Evolutionary conservation across 345 rosid genomes (phyloP).

Genomic region (Punica granatum): DNA sequence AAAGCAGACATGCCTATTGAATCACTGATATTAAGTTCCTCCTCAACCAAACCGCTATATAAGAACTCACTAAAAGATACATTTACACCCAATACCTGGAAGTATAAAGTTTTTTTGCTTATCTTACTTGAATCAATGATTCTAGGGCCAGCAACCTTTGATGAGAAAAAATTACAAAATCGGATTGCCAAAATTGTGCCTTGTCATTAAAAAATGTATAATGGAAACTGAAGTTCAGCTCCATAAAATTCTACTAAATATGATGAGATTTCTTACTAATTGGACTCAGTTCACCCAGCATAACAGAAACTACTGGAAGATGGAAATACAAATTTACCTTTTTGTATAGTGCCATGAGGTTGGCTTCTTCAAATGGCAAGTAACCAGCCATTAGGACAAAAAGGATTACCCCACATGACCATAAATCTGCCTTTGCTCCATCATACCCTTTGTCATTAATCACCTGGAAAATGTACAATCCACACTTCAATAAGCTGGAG

Average conservation of each 20-base stretch:
- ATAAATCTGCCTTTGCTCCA: constrained; percentile 88
- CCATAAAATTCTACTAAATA: too few relatives aligned
- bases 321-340: constrained; percentile 30
- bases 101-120: background rate
- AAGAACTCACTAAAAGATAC: background rate
- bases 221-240: too few relatives aligned
- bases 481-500: background rate
- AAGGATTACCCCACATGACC: constrained; percentile 88
- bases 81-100: background rate
- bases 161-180: too few relatives aligned
- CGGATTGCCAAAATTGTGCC: too few relatives aligned
- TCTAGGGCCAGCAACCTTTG: too few relatives aligned
- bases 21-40: background rate
- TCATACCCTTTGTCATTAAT: constrained; percentile 88
- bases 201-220: too few relatives aligned
- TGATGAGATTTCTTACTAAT: too few relatives aligned
- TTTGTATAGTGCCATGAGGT: constrained; percentile 54
- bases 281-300: too few relatives aligned
- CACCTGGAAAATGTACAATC: constrained; percentile 38
- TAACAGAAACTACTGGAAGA: constrained; percentile 3
- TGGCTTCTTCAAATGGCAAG: constrained; percentile 85
- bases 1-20: background rate
- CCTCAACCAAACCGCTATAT: background rate
- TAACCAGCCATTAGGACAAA: constrained; percentile 90
- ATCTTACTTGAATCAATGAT: background rate